Conservation (phyloP, 2,329 filamentous ascomycete genomes). For the Lachnellula occidentalis region DNA sequence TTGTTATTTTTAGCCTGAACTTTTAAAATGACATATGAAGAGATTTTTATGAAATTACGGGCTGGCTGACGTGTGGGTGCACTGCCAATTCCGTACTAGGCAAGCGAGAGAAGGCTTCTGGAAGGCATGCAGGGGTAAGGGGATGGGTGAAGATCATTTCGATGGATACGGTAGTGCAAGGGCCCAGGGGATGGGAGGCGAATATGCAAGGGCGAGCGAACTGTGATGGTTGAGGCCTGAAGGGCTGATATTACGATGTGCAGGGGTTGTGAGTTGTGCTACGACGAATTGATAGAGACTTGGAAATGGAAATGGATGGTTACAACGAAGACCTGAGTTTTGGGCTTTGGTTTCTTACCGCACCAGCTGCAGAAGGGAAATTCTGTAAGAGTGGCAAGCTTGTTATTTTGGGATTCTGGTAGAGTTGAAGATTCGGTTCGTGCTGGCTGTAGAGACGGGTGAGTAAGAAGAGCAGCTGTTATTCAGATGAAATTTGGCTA, state of each 20-base stretch:
- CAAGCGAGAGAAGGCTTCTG: constrained; percentile 1
- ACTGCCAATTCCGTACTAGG: no score
- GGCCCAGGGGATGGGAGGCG: neutral
- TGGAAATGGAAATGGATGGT: no score
- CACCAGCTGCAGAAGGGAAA: no score
- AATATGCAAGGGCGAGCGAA: neutral
- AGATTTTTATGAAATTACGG: neutral
- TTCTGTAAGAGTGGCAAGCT: no score
- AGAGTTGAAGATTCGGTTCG: no score
- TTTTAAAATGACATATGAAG: neutral
- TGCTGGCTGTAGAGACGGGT: no score
- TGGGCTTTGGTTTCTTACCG: no score
- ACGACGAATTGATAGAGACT: no score
- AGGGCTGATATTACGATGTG: neutral
- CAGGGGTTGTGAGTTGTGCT: neutral
- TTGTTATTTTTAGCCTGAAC: neutral
- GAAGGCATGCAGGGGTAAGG: neutral
- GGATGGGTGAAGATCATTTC: neutral
- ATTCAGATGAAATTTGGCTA: no score
- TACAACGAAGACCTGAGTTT: no score
- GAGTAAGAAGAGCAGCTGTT: no score
- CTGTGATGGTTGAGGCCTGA: neutral
- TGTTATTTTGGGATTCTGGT: no score
- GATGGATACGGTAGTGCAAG: neutral
- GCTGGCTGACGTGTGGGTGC: neutral